A percentile compares a stretch with the other conserved stretches of the same genome.
phyloP scores from a whole-genome alignment of 345 rosid species.

The Corchorus capsularis region DNA sequence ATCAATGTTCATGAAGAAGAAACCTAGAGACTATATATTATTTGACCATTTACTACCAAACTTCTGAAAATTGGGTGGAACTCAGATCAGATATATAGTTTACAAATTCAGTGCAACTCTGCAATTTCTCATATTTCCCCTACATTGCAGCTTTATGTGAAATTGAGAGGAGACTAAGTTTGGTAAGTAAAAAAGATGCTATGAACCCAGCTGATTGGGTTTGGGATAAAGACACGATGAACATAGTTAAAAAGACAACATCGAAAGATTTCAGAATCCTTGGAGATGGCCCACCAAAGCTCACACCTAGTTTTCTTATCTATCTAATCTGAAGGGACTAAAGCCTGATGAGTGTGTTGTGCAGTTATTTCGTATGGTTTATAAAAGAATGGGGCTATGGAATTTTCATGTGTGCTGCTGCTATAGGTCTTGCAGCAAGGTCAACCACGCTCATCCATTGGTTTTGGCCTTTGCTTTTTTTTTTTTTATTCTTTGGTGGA shows the following conservation, averaged over 20 bases:
- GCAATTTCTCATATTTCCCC: no score
- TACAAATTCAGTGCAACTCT: no score
- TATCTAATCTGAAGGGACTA: conserved; percentile 29
- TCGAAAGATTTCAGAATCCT: conserved; percentile 26
- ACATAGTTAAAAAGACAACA: conserved; percentile 3
- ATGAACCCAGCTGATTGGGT: background rate
- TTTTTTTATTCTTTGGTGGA: background rate
- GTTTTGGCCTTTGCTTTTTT: background rate
- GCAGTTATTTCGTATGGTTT: conserved; percentile 22
- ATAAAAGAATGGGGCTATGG: conserved; percentile 13
- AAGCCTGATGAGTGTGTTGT: conserved; percentile 10
- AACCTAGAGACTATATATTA: background rate
- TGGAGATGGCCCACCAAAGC: conserved; percentile 24
- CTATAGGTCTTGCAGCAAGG: background rate
- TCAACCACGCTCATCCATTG: conserved; percentile 20
- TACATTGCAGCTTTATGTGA: no score
- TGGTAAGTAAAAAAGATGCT: background rate
- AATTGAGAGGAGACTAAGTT: background rate
- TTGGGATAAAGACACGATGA: background rate
- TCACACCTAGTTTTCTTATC: conserved; percentile 21
- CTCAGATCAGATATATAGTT: background rate
- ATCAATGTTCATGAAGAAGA: background rate
- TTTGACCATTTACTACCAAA: background rate
- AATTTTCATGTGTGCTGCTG: background rate
- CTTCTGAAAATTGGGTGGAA: background rate